These are phyloP conservation scores for Phytophthora palmivora DNA, from an alignment of 352 stramenopile species.

Conservation along the genomic window DNA sequence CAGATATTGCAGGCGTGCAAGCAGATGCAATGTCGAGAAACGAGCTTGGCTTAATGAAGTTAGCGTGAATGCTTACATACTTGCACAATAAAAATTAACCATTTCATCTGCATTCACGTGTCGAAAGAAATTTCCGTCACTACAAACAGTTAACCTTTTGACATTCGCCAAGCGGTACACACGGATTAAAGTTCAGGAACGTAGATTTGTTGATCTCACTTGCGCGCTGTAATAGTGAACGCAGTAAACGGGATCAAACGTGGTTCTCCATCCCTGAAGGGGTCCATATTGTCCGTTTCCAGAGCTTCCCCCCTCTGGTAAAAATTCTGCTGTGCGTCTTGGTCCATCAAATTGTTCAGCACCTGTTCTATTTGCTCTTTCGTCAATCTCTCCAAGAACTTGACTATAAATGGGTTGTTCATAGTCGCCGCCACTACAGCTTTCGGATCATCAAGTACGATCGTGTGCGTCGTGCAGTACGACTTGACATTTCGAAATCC, in stretches of 20 bases:
- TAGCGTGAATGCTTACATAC: too few species aligned
- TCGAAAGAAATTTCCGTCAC: too few species aligned
- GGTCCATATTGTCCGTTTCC: constrained; percentile 2
- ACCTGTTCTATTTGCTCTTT: constrained; percentile 30
- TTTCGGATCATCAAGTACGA: constrained; percentile 41
- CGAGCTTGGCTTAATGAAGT: too few species aligned
- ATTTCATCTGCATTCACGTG: too few species aligned
- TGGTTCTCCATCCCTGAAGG: constrained; percentile 29
- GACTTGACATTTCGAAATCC: constrained; percentile 34
- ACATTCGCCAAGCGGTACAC: too few species aligned
- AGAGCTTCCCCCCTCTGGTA: constrained; percentile 9
- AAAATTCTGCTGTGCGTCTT: constrained; percentile 31
- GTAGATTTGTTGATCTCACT: constrained; percentile 24
- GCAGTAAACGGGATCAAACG: constrained; percentile 35
- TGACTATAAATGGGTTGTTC: constrained; percentile 34
- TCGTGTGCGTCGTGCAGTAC: constrained; percentile 39
- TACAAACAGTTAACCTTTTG: too few species aligned
- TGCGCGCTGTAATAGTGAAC: constrained; percentile 35
- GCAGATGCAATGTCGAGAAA: too few species aligned
- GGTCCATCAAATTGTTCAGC: constrained; percentile 27
- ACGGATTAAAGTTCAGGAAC: too few species aligned
- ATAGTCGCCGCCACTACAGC: constrained; percentile 31
- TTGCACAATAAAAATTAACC: too few species aligned
- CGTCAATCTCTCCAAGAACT: constrained; percentile 39
- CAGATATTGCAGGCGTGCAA: too few species aligned